A percentile compares a stretch with the other conserved stretches of the same genome.
Conservation (phyloP, 352 stramenopile species). For the Phytophthora idaei region DNA sequence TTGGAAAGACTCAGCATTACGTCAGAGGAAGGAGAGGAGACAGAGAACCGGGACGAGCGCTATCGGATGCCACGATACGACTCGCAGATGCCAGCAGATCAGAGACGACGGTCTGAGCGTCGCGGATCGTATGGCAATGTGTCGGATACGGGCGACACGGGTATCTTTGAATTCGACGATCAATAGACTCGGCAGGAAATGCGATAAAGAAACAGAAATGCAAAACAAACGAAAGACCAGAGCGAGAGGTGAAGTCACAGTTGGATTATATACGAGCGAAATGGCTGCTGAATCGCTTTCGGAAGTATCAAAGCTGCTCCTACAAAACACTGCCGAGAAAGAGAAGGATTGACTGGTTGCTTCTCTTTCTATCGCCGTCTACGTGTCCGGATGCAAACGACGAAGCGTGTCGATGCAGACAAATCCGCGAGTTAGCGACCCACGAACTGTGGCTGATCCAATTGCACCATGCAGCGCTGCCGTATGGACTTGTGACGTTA, state of each 20-base stretch:
- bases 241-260: background rate
- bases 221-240: conserved; percentile 13
- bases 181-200: conserved; percentile 49
- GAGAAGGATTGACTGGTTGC: background rate
- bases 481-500: background rate
- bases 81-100: conserved; percentile 22
- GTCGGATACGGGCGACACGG: conserved; percentile 55
- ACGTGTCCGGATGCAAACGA: too few species aligned
- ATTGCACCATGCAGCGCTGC: background rate
- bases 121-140: conserved; percentile 58
- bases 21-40: conserved; percentile 34
- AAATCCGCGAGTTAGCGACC: too few species aligned
- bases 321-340: background rate
- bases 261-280: conserved; percentile 1
- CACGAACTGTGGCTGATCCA: too few species aligned
- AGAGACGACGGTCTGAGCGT: conserved; percentile 43
- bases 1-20: conserved; percentile 44
- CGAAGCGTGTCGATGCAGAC: too few species aligned
- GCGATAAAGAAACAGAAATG: conserved; percentile 27
- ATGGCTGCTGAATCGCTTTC: background rate
- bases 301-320: background rate
- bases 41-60: conserved; percentile 32
- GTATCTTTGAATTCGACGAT: conserved; percentile 83
- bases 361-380: background rate
- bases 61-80: conserved; percentile 34